These are phyloP conservation scores for Suillus placidus DNA, from an alignment of 768 basidiomycete species.

Conservation along the genomic window DNA sequence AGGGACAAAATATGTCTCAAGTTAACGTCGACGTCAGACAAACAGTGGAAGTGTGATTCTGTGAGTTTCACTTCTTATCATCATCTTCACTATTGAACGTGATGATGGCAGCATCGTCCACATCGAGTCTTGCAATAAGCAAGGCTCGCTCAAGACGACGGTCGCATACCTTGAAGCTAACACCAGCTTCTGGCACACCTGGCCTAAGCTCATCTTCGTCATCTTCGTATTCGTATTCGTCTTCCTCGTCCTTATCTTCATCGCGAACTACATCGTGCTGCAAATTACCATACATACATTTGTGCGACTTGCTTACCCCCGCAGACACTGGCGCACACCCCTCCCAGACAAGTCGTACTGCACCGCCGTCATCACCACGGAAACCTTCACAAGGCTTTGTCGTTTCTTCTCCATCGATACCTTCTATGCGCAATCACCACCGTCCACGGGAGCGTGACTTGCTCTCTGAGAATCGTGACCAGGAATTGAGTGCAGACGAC, in stretches of 20 bases:
- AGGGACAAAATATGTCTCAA: neutral
- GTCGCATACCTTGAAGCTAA: conserved; percentile 11
- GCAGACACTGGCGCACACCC: conserved; percentile 6
- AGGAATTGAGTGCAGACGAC: conserved; percentile 5
- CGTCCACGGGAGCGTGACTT: conserved; percentile 10
- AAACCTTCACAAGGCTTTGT: neutral
- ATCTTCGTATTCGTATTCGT: neutral
- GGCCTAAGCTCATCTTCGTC: conserved; percentile 2
- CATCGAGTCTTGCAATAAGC: conserved; percentile 4
- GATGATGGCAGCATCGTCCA: neutral
- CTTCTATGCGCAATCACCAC: conserved; percentile 7
- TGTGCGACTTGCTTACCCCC: conserved; percentile 11
- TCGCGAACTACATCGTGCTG: conserved; percentile 1
- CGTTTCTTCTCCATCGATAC: neutral
- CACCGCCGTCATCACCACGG: neutral
- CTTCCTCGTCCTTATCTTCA: neutral
- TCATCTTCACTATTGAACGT: neutral
- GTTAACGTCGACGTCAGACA: conserved; percentile 1
- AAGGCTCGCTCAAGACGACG: conserved; percentile 10
- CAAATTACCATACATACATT: conserved; percentile 4
- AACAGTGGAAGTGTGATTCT: neutral
- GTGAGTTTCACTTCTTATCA: conserved; percentile 9
- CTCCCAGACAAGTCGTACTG: neutral
- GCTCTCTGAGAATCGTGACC: conserved; percentile 3
- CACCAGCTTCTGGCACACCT: conserved; percentile 1